Evolutionary conservation across 495 filamentous ascomycete genomes (phyloP), one percentile per base, ranked within the genome.

Genomic region (Lepidopterella palustris): DNA sequence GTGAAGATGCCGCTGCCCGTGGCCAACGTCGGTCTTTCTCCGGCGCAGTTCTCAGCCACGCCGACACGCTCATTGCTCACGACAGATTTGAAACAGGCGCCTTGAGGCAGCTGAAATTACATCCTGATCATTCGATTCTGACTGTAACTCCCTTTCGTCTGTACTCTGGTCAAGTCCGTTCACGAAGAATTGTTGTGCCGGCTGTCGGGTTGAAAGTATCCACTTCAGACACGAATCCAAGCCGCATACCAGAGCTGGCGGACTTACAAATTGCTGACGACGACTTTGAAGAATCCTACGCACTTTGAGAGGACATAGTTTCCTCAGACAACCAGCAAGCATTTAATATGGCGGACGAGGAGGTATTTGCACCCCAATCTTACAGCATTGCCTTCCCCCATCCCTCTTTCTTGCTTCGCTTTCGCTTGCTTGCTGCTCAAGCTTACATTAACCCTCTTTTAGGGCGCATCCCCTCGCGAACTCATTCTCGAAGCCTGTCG

Each of bases 401-500:
- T 55, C 48, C 56, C 66, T 60, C 57, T 69, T 59, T n/a, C n/a
- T n/a, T n/a, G n/a, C n/a, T n/a, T n/a, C n/a, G n/a, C n/a, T n/a
- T n/a, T n/a, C n/a, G n/a, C n/a, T n/a, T n/a, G n/a, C n/a, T n/a
- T n/a, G n/a, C n/a, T n/a, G n/a, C n/a, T n/a, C n/a, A n/a, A n/a
- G n/a, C n/a, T n/a, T n/a, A n/a, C n/a, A n/a, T n/a, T n/a, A n/a
- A n/a, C 60, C 60, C 60, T 63, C 65, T 62, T 57, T 31, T 58
- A 97, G 89, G 93, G 93, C 72, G 93, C 95, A 58, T 87, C 89
- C 51, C 82, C 84, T 11, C 75, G 81, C 66, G 95, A 99, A 73
- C 83, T 87, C 64, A 82, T 97, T 57, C 84, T 99, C 72, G 93
- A 96, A 78, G 88, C 95, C 66, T 91, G 87, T 74, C 90, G 93